A percentile compares a stretch with the other conserved stretches of the same genome.
phyloP scores from a whole-genome alignment of 495 filamentous ascomycete genomes.

The Xylaria telfairii region DNA sequence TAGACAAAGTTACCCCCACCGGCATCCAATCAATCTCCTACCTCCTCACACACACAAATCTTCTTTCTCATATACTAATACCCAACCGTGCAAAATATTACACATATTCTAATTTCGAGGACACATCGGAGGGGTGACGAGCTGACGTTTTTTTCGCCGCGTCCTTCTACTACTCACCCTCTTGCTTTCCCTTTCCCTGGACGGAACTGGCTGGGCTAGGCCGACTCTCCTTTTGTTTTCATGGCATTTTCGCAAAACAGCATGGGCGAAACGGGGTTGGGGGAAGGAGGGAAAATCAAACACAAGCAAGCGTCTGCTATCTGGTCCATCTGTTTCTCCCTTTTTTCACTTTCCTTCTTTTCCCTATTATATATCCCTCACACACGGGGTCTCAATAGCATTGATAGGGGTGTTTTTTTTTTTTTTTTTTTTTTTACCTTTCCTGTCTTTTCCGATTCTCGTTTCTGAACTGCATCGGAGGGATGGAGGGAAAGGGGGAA shows the following conservation, averaged over 20 bases:
- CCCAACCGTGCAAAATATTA: constrained; percentile 1
- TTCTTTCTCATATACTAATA: constrained; percentile 8
- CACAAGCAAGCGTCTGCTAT: neutral
- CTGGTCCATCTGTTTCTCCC: neutral
- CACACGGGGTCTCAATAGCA: constrained; percentile 16
- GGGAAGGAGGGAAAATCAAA: neutral
- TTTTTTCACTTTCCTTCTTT: neutral
- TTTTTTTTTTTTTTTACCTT: neutral
- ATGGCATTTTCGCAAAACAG: constrained; percentile 6
- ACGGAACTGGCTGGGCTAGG: neutral
- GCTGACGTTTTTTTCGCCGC: neutral
- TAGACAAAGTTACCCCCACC: constrained; percentile 1
- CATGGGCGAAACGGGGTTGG: neutral
- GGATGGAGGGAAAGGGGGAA: neutral
- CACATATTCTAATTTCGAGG: constrained; percentile 6
- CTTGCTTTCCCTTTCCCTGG: neutral
- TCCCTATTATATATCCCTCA: neutral
- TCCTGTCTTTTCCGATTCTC: too few relatives aligned
- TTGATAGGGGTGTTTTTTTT: constrained; percentile 9
- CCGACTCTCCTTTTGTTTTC: neutral
- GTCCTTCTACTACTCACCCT: neutral
- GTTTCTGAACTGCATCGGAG: constrained; percentile 2
- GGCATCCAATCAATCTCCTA: neutral
- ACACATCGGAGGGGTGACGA: neutral
- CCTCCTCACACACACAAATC: neutral